Conservation (phyloP, 2,329 filamentous ascomycete genomes). For the Cercospora sojina region DNA sequence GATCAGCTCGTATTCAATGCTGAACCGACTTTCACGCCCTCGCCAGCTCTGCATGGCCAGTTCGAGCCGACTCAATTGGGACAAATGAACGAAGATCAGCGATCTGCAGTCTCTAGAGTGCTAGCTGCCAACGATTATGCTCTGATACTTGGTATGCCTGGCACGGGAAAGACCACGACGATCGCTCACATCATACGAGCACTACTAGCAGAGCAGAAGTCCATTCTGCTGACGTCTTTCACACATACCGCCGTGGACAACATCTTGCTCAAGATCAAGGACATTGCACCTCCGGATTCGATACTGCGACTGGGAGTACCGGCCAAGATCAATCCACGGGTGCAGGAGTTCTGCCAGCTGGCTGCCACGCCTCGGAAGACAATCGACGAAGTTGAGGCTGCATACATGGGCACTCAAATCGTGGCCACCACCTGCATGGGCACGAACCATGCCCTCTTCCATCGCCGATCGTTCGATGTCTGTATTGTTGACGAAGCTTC, state of each 20-base stretch:
- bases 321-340: constrained; percentile 83
- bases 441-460: constrained; percentile 85
- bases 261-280: constrained; percentile 85
- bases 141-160: constrained; percentile 96
- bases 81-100: constrained; percentile 81
- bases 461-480: constrained; percentile 88
- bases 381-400: constrained; percentile 78
- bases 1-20: constrained; percentile 76
- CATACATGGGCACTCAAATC: constrained; percentile 82
- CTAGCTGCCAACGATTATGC: constrained; percentile 96
- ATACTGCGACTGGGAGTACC: constrained; percentile 82
- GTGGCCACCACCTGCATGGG: constrained; percentile 95
- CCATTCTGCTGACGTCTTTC: constrained; percentile 88
- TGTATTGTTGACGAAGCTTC: constrained; percentile 98
- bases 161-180: constrained; percentile 96
- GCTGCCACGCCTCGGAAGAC: constrained; percentile 70
- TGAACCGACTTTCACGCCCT: constrained; percentile 65
- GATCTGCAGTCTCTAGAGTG: constrained; percentile 83
- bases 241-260: constrained; percentile 98
- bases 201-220: constrained; percentile 84
- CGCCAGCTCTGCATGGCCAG: constrained; percentile 15
- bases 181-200: constrained; percentile 96
- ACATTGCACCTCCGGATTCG: constrained; percentile 55
- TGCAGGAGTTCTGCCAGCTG: constrained; percentile 79
- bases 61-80: constrained; percentile 33